A percentile compares a stretch with the other conserved stretches of the same genome.
Evolutionary conservation across 2,329 filamentous ascomycete species (phyloP).

Genomic region (Blastomyces silverae): DNA sequence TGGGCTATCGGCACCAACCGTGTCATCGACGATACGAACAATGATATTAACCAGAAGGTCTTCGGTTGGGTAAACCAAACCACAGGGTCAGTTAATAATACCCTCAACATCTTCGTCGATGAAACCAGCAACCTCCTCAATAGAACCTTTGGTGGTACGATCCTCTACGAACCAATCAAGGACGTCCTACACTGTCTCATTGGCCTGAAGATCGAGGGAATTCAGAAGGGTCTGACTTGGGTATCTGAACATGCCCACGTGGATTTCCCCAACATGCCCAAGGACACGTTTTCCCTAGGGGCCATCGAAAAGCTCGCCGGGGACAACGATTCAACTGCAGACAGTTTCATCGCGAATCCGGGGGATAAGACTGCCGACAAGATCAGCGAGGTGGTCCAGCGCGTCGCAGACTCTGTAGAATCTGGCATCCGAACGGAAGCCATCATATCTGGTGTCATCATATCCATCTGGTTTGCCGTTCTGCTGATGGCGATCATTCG

Average conservation of each 20-base stretch:
- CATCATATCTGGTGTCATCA: slow-evolving; percentile 66
- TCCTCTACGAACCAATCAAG: slow-evolving; percentile 69
- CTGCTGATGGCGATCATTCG: slow-evolving; percentile 66
- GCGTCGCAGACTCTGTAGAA: slow-evolving; percentile 61
- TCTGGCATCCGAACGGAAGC: slow-evolving; percentile 67
- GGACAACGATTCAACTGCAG: slow-evolving; percentile 48
- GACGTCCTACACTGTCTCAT: slow-evolving; percentile 83
- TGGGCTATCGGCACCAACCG: slow-evolving; percentile 74
- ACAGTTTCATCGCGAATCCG: slow-evolving; percentile 71
- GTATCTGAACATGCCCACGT: slow-evolving; percentile 80
- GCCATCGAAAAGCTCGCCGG: slow-evolving; percentile 53
- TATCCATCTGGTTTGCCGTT: slow-evolving; percentile 71
- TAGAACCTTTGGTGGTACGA: slow-evolving; percentile 70
- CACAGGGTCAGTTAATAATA: slow-evolving; percentile 75
- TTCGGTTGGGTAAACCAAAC: slow-evolving; percentile 82
- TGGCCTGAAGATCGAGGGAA: slow-evolving; percentile 71
- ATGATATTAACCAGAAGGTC: slow-evolving; percentile 74
- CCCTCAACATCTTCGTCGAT: slow-evolving; percentile 72
- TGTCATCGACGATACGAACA: slow-evolving; percentile 58
- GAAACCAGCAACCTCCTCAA: slow-evolving; percentile 69
- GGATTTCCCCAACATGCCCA: slow-evolving; percentile 67
- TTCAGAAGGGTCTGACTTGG: slow-evolving; percentile 90
- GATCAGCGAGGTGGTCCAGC: slow-evolving; percentile 66
- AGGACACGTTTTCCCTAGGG: slow-evolving; percentile 76
- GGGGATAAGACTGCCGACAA: slow-evolving; percentile 69